Percentiles rank a stretch among this genome's conserved stretches.
These are phyloP conservation scores for Plasmodium malariae DNA, from an alignment of 169 alveolate genomes.

Conservation along the genomic window DNA sequence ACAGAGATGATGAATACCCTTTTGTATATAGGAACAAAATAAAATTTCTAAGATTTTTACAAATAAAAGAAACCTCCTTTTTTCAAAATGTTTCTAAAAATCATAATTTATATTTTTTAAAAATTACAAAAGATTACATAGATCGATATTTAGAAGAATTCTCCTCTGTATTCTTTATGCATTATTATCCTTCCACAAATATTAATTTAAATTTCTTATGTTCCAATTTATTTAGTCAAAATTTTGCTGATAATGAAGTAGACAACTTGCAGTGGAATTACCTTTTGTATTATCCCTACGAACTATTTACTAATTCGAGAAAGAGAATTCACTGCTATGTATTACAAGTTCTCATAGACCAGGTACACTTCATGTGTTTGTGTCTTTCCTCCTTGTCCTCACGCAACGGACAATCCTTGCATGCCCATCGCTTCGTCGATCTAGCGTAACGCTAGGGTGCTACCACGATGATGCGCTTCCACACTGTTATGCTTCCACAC, in stretches of 20 bases:
- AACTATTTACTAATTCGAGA: constrained; percentile 46
- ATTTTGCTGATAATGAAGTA: background rate
- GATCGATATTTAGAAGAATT: constrained; percentile 58
- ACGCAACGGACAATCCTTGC: too few species aligned
- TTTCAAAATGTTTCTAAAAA: constrained; percentile 44
- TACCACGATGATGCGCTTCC: too few species aligned
- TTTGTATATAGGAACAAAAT: constrained; percentile 24
- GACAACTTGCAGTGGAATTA: constrained; percentile 45
- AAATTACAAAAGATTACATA: constrained; percentile 37
- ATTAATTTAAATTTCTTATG: constrained; percentile 53
- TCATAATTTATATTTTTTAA: constrained; percentile 25
- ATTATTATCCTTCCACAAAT: constrained; percentile 44
- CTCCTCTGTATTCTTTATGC: constrained; percentile 33
- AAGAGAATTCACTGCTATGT: constrained; percentile 47
- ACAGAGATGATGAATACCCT: background rate
- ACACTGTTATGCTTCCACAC: too few species aligned
- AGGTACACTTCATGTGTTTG: background rate
- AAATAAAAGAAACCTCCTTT: constrained; percentile 42
- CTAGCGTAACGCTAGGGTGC: too few species aligned
- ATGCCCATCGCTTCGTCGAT: too few species aligned
- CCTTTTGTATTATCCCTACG: constrained; percentile 46
- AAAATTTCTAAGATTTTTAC: constrained; percentile 46
- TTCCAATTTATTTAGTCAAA: constrained; percentile 28
- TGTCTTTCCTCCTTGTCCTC: background rate
- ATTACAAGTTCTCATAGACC: constrained; percentile 19